These are phyloP conservation scores for Glonium stellatum DNA, from an alignment of 495 filamentous ascomycete genomes.

Conservation along the genomic window DNA sequence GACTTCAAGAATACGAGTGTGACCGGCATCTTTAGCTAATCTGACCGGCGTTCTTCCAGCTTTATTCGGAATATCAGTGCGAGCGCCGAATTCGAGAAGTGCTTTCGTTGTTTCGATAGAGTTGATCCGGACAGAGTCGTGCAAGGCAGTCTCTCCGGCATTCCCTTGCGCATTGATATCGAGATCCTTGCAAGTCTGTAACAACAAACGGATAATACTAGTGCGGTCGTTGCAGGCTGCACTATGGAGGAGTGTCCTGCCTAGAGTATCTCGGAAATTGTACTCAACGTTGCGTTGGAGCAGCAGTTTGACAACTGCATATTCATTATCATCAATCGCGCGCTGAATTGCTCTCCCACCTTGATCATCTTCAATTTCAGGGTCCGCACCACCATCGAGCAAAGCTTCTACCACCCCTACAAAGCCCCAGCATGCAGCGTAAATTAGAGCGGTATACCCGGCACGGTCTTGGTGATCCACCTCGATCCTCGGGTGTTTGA, in stretches of 20 bases:
- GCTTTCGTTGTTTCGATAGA: slow-evolving; percentile 7
- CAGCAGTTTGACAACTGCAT: slow-evolving; percentile 7
- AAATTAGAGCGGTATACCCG: slow-evolving; percentile 12
- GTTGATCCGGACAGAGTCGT: slow-evolving; percentile 8
- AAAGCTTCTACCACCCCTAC: neutral
- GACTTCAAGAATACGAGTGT: slow-evolving; percentile 1
- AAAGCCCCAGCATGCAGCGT: slow-evolving; percentile 3
- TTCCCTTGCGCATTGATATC: slow-evolving; percentile 12
- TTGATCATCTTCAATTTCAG: slow-evolving; percentile 6
- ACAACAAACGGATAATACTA: slow-evolving; percentile 7
- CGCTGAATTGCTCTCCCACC: slow-evolving; percentile 10
- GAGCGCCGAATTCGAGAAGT: slow-evolving; percentile 17
- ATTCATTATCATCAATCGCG: slow-evolving; percentile 10
- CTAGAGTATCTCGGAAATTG: slow-evolving; percentile 11
- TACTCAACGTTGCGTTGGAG: slow-evolving; percentile 11
- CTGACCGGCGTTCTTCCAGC: slow-evolving; percentile 11
- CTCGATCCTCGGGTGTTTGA: slow-evolving; percentile 14
- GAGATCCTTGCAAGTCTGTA: slow-evolving; percentile 12
- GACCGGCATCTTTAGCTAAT: slow-evolving; percentile 12
- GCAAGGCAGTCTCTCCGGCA: slow-evolving; percentile 15
- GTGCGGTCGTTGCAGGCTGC: slow-evolving; percentile 11
- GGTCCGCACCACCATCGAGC: slow-evolving; percentile 4
- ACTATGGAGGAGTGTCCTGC: slow-evolving; percentile 8
- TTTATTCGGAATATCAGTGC: slow-evolving; percentile 13
- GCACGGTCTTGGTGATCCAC: slow-evolving; percentile 4